These are phyloP conservation scores for Trypanosomatidae sp. DNA, from an alignment of 208 protist species.

Conservation along the genomic window DNA sequence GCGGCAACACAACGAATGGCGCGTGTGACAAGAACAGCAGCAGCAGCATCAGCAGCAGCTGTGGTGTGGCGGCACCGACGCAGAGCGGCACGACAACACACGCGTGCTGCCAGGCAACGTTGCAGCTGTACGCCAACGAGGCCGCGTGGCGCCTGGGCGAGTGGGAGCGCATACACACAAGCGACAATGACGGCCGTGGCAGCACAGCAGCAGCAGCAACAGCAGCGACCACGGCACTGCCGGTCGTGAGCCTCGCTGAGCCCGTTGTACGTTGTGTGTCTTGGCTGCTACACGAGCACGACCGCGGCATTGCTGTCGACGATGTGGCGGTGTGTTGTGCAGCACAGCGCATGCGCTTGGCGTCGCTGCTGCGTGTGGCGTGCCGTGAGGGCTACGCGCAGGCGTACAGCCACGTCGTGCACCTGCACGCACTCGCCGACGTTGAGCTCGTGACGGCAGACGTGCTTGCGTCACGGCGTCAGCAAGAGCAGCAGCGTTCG, in stretches of 20 bases:
- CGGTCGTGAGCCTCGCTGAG: slow-evolving; percentile 6
- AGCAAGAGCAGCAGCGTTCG: no score
- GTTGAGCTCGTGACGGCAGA: slow-evolving; percentile 45
- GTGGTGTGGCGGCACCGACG: neutral
- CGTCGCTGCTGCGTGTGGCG: slow-evolving; percentile 24
- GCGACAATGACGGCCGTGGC: neutral
- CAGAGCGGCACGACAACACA: neutral
- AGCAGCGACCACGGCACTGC: neutral
- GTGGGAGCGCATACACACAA: slow-evolving; percentile 42
- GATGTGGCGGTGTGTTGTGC: slow-evolving; percentile 6
- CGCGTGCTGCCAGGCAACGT: slow-evolving; percentile 7
- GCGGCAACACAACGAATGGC: no score
- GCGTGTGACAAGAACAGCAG: neutral
- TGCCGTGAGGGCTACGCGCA: slow-evolving; percentile 63
- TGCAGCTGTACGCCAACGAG: slow-evolving; percentile 77
- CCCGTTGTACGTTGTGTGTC: no score
- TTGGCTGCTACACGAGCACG: slow-evolving; percentile 6
- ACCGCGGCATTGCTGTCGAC: neutral
- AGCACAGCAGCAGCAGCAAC: neutral
- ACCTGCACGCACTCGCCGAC: slow-evolving; percentile 71
- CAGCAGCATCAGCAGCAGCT: slow-evolving; percentile 5
- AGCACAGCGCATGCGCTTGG: slow-evolving; percentile 30
- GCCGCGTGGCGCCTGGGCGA: slow-evolving; percentile 76
- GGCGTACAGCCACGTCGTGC: slow-evolving; percentile 39
- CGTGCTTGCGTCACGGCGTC: no score